phyloP scores from a whole-genome alignment of 345 rosid genomes.

The Ceriops decandra region DNA sequence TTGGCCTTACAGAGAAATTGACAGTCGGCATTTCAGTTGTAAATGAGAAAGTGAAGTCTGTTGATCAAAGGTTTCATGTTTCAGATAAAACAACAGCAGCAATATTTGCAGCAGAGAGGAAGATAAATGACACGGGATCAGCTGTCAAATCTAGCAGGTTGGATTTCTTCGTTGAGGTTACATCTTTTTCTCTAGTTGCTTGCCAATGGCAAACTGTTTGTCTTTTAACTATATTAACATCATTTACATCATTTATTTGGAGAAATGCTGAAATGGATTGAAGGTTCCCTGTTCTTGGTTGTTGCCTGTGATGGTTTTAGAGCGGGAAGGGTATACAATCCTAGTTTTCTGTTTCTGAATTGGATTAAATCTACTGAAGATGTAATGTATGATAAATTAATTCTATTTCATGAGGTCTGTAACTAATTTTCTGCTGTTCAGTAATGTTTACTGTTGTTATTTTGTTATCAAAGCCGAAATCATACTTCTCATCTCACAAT shows the following conservation, averaged over 20 bases:
- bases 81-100: constrained; percentile 99
- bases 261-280: too few relatives aligned
- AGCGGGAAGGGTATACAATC: too few relatives aligned
- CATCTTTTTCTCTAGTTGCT: background rate
- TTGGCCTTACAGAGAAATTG: constrained; percentile 78
- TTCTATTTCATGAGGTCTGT: too few relatives aligned
- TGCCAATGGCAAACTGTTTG: background rate
- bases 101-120: constrained; percentile 89
- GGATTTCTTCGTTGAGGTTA: constrained; percentile 4
- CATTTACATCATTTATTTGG: too few relatives aligned
- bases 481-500: too few relatives aligned
- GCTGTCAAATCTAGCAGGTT: constrained; percentile 98
- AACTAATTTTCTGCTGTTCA: too few relatives aligned
- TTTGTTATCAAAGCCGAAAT: background rate
- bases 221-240: too few relatives aligned
- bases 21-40: constrained; percentile 79
- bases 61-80: constrained; percentile 90
- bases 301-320: background rate
- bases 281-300: background rate
- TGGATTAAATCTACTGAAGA: too few relatives aligned
- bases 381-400: too few relatives aligned
- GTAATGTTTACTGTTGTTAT: too few relatives aligned
- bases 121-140: constrained; percentile 85
- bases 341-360: too few relatives aligned
- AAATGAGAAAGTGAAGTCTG: constrained; percentile 88